A percentile compares a stretch with the other conserved stretches of the same genome.
phyloP scores from a whole-genome alignment of 1,139 yeast species.

The Protomyces gravidus region DNA sequence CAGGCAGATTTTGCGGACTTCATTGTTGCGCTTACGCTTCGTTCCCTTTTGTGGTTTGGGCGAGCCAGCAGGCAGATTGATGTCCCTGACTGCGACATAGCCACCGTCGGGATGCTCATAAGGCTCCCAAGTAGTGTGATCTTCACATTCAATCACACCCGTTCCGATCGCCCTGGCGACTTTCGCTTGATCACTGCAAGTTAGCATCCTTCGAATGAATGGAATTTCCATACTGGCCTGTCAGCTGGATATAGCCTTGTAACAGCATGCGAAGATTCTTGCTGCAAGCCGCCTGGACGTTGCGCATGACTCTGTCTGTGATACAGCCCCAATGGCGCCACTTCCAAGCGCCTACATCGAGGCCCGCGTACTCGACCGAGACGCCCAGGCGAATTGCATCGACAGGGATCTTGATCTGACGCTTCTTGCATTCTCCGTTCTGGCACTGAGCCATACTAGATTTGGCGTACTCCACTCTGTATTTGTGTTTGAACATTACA shows the following conservation, averaged over 20 bases:
- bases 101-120: background rate
- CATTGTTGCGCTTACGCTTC: too few species aligned
- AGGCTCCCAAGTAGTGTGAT: background rate
- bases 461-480: conserved; percentile 17
- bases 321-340: conserved; percentile 27
- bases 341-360: conserved; percentile 9
- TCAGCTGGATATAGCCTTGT: too few species aligned
- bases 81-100: background rate
- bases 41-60: background rate
- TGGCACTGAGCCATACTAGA: conserved; percentile 10
- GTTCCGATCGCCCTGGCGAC: background rate
- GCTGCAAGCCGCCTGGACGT: conserved; percentile 6
- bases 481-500: too few species aligned
- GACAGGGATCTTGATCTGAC: conserved; percentile 9
- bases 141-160: background rate
- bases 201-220: too few species aligned
- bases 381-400: conserved; percentile 25
- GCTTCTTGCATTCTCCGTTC: conserved; percentile 17
- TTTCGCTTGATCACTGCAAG: background rate
- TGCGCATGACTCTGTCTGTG: conserved; percentile 11
- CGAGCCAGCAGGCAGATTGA: background rate
- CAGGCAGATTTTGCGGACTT: too few species aligned
- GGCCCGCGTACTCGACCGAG: conserved; percentile 18
- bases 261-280: conserved; percentile 2
- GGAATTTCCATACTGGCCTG: too few species aligned